Conservation (phyloP, 2,329 filamentous ascomycete genomes). For the Lachnellula suecica region DNA sequence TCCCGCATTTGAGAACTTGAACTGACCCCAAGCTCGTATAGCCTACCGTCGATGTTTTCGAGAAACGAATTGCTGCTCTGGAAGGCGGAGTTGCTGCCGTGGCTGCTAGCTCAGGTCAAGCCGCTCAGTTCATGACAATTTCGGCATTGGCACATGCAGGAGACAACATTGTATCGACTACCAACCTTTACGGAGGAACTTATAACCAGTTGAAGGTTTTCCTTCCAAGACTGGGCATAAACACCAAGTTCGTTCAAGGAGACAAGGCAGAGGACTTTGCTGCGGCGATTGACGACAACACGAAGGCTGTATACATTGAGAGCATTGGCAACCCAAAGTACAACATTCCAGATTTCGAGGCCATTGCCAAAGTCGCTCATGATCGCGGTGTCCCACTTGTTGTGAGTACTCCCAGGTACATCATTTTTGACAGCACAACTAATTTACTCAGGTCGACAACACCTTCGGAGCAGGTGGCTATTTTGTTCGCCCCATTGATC, state of each 20-base stretch:
- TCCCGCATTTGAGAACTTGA: too few relatives aligned
- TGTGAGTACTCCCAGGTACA: constrained; percentile 32
- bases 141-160: constrained; percentile 80
- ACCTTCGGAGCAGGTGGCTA: constrained; percentile 93
- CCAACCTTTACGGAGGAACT: constrained; percentile 90
- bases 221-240: constrained; percentile 81
- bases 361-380: constrained; percentile 78
- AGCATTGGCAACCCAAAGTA: constrained; percentile 88
- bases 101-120: constrained; percentile 81
- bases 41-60: constrained; percentile 94
- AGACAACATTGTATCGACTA: constrained; percentile 91
- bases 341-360: constrained; percentile 89
- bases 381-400: constrained; percentile 58
- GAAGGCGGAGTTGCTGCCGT: constrained; percentile 89
- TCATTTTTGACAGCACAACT: constrained; percentile 1
- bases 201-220: constrained; percentile 98
- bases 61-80: constrained; percentile 93
- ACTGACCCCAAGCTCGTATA: constrained; percentile 34
- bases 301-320: constrained; percentile 90
- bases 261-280: constrained; percentile 79
- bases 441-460: constrained; percentile 70
- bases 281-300: constrained; percentile 84
- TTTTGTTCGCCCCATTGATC: constrained; percentile 81
- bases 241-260: constrained; percentile 82
- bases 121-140: constrained; percentile 90